A percentile compares a stretch with the other conserved stretches of the same genome.
phyloP scores from a whole-genome alignment of 2,329 filamentous ascomycete species.

The Beauveria brongniartii region DNA sequence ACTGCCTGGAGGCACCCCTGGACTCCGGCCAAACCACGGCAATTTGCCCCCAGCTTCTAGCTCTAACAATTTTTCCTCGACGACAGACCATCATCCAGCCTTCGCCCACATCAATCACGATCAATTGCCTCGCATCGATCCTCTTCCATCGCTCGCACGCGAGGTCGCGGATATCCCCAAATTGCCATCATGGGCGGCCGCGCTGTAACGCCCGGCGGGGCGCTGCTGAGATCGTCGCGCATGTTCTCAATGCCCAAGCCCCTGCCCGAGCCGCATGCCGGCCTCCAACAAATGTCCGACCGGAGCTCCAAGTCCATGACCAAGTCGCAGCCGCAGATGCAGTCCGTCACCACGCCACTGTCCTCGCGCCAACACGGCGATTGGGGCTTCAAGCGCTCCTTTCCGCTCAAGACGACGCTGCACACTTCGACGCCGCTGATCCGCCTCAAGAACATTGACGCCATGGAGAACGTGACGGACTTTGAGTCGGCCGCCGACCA shows the following conservation, averaged over 20 bases:
- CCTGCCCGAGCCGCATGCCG: conserved; percentile 55
- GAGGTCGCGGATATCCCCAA: conserved; percentile 21
- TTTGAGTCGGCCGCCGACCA: conserved; percentile 79
- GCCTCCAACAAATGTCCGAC: conserved; percentile 26
- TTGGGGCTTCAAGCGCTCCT: conserved; percentile 83
- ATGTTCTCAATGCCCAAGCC: conserved; percentile 80
- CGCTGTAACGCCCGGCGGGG: conserved; percentile 51
- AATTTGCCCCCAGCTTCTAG: conserved; percentile 6
- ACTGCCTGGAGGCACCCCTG: neutral
- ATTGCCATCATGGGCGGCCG: conserved; percentile 23
- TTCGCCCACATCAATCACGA: conserved; percentile 11
- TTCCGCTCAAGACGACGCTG: conserved; percentile 69
- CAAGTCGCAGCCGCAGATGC: conserved; percentile 68
- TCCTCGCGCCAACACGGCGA: conserved; percentile 70
- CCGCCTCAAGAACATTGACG: conserved; percentile 71
- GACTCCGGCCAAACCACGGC: conserved; percentile 10
- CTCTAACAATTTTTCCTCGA: conserved; percentile 6
- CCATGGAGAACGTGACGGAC: conserved; percentile 81
- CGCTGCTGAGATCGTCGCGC: conserved; percentile 76
- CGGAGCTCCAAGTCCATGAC: conserved; percentile 45
- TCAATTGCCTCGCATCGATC: conserved; percentile 14
- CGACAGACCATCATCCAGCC: conserved; percentile 21
- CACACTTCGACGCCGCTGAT: conserved; percentile 67
- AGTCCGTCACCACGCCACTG: conserved; percentile 70
- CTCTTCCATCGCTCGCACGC: conserved; percentile 16